These are phyloP conservation scores for Eremochloa ophiuroides DNA, from an alignment of 176 grass and related monocot genomes.

Conservation along the genomic window DNA sequence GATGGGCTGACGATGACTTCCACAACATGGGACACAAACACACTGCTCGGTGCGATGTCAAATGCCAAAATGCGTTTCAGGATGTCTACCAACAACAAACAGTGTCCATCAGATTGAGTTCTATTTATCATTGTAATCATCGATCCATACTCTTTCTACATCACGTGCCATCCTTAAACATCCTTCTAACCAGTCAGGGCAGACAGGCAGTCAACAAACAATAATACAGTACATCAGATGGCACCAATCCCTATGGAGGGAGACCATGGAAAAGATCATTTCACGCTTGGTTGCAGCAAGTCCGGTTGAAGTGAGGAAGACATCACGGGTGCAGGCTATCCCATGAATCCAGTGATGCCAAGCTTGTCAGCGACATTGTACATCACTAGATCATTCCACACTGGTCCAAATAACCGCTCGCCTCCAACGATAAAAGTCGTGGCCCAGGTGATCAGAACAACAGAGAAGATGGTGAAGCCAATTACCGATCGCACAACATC, in stretches of 20 bases:
- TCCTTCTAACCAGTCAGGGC: neutral
- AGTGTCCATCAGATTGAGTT: neutral
- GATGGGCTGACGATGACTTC: neutral
- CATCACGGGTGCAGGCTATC: slow-evolving; percentile 5
- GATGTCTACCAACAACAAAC: neutral
- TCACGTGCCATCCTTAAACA: neutral
- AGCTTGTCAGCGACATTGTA: slow-evolving; percentile 84
- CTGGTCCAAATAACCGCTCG: slow-evolving; percentile 62
- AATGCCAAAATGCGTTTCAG: neutral
- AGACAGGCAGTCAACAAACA: neutral
- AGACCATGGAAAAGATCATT: neutral
- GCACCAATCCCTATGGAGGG: neutral
- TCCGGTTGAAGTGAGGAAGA: neutral
- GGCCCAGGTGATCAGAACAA: slow-evolving; percentile 71
- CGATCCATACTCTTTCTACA: neutral
- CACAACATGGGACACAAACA: neutral
- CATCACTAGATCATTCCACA: slow-evolving; percentile 87
- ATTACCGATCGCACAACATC: slow-evolving; percentile 74
- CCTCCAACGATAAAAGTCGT: slow-evolving; percentile 74
- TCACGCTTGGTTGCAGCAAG: neutral
- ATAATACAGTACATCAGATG: neutral
- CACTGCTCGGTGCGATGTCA: neutral
- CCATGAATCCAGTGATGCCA: slow-evolving; percentile 69
- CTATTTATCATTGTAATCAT: neutral
- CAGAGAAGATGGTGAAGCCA: slow-evolving; percentile 58